Base-by-base conservation (phyloP, 2,329 filamentous ascomycete species). In the Coniochaeta sp. region DNA sequence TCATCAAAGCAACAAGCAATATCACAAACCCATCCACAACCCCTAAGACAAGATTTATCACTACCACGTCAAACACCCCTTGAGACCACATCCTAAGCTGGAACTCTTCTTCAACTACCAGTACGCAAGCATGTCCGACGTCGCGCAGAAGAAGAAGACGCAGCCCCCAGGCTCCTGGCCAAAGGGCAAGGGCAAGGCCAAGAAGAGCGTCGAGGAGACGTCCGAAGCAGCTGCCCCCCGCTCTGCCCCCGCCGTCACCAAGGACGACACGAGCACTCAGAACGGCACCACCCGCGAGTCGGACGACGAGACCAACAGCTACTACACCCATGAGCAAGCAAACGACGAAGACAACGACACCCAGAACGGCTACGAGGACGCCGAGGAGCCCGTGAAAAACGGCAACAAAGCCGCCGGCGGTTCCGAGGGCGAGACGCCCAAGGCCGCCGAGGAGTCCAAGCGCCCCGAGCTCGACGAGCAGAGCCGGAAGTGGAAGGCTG, bases 331-430 rank as follows among this genome's bases (percentile, higher is more conserved):
- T n/a, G 45, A 48, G 27, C 28, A 28, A 20, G 45, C 16, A n/a
- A 38, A 38, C 48, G 59, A 63, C 22, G 55, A 60, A 26, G 58
- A 65, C 12, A 60, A 60, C 18, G 60, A 60, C 48, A 32, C n/a
- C 9, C 58, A 62, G 35, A 48, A 48, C 45, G 45, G 45, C 22
- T 28, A 24, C 18, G 45, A 48, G 26, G 45, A 48, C 26, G 45
- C 45, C 26, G 22, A 32, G 30, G n/a, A 9, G 9, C 30, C 30
- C 30, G n/a, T n/a, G 30, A 9, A 32, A n/a, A 32, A 32, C 30
- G 30, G 30, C 30, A 32, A 32, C 9, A 9, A 32, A n/a, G n/a
- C n/a, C n/a, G n/a, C n/a, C n/a, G n/a, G n/a, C n/a, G n/a, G n/a
- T n/a, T n/a, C 38, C 12, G 38, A 42, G 20, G 38, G 38, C 38